Evolutionary conservation across 1,284 basidiomycete species (phyloP).

Genomic region (Volvariella volvacea): DNA sequence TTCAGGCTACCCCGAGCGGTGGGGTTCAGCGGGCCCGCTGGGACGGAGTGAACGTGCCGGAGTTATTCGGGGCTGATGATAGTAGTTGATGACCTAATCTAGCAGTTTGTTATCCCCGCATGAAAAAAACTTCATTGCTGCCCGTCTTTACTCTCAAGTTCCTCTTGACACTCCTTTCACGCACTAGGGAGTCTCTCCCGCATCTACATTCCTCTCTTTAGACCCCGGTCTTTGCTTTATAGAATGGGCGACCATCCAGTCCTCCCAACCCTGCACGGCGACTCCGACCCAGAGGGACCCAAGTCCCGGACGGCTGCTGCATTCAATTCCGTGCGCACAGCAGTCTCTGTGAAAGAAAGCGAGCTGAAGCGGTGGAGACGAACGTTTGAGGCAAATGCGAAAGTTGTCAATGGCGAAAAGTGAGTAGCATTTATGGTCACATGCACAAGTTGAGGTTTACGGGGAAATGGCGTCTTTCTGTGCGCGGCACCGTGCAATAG

Average conservation of each 20-base stretch:
- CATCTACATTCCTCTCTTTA: slow-evolving; percentile 10
- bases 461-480: no score
- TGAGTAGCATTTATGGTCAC: slow-evolving; percentile 36
- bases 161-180: slow-evolving; percentile 11
- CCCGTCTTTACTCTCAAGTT: slow-evolving; percentile 9
- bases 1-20: slow-evolving; percentile 75
- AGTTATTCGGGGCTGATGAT: not conserved
- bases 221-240: slow-evolving; percentile 11
- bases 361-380: slow-evolving; percentile 84
- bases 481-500: no score
- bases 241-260: slow-evolving; percentile 21
- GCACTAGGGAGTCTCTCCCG: not conserved
- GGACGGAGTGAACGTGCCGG: slow-evolving; percentile 7
- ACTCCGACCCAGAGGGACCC: slow-evolving; percentile 27
- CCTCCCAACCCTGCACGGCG: slow-evolving; percentile 46
- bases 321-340: slow-evolving; percentile 57
- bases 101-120: slow-evolving; percentile 21
- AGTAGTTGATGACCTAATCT: slow-evolving; percentile 8
- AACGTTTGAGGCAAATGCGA: slow-evolving; percentile 80
- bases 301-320: slow-evolving; percentile 43
- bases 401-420: slow-evolving; percentile 70
- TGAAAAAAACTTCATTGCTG: slow-evolving; percentile 20
- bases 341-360: slow-evolving; percentile 66
- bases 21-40: slow-evolving; percentile 30
- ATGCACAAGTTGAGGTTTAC: no score